These are phyloP conservation scores for Ambrosiella beaveri DNA, from an alignment of 2,329 filamentous ascomycete species.

Conservation along the genomic window DNA sequence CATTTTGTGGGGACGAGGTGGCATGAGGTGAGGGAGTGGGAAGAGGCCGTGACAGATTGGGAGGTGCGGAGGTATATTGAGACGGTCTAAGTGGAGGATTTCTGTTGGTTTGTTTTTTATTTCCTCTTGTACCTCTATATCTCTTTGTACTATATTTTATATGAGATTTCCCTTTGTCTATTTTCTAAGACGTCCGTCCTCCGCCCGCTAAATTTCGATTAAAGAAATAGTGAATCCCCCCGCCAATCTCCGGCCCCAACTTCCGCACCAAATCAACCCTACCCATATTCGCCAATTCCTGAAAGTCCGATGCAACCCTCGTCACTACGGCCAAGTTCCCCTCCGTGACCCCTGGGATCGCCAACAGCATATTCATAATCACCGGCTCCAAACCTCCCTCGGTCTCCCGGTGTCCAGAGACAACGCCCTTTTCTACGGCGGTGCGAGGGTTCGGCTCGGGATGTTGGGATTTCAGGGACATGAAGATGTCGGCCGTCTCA, in stretches of 20 bases:
- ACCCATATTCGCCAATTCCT: conserved; percentile 75
- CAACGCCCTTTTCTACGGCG: conserved; percentile 68
- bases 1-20: conserved; percentile 85
- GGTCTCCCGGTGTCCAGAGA: conserved; percentile 26
- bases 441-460: conserved; percentile 78
- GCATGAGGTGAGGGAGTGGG: conserved; percentile 80
- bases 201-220: conserved; percentile 31
- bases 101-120: background rate
- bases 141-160: too few relatives aligned
- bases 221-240: conserved; percentile 69
- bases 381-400: conserved; percentile 8
- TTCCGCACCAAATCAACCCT: conserved; percentile 52
- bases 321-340: conserved; percentile 60
- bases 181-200: background rate
- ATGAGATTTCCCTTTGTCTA: background rate
- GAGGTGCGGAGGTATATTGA: conserved; percentile 65
- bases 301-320: conserved; percentile 55
- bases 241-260: conserved; percentile 61
- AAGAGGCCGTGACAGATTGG: conserved; percentile 96
- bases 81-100: conserved; percentile 34
- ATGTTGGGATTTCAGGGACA: conserved; percentile 76
- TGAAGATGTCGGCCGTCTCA: conserved; percentile 94
- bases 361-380: conserved; percentile 31
- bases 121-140: background rate
- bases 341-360: conserved; percentile 68